Percentiles rank a stretch among this genome's conserved stretches.
Evolutionary conservation across 192 early-diverging fungal species (phyloP).

Genomic region (Podila epigama): DNA sequence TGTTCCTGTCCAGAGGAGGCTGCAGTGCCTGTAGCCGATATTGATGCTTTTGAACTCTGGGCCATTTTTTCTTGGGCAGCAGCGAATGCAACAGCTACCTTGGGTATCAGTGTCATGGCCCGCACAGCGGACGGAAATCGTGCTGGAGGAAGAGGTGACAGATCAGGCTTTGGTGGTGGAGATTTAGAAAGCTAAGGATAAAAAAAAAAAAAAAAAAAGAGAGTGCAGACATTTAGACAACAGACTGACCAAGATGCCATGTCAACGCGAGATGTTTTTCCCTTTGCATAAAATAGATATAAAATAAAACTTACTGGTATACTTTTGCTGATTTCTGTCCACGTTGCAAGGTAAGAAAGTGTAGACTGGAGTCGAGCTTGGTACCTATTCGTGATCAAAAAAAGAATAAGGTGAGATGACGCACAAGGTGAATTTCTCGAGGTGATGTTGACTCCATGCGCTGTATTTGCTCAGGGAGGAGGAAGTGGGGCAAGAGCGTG

Average conservation of each 20-base stretch:
- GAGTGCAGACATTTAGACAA: not conserved
- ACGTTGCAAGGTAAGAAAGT: slow-evolving; percentile 41
- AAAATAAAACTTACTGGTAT: slow-evolving; percentile 9
- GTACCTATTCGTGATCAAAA: slow-evolving; percentile 9
- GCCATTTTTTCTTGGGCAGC: slow-evolving; percentile 19
- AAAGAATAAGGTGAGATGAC: not conserved
- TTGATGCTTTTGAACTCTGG: not conserved
- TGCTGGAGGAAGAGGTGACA: slow-evolving; percentile 41
- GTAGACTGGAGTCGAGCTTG: slow-evolving; percentile 33
- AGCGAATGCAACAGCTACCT: slow-evolving; percentile 36
- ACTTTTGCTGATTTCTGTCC: slow-evolving; percentile 38
- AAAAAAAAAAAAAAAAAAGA: not conserved
- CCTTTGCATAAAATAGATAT: not conserved
- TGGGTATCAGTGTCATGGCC: slow-evolving; percentile 35
- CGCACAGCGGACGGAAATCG: slow-evolving; percentile 38
- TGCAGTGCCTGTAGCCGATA: not conserved
- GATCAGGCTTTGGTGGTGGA: slow-evolving; percentile 36
- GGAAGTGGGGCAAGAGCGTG: too few species aligned
- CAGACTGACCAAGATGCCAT: not conserved
- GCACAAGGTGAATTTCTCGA: not conserved
- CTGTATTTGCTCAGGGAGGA: too few species aligned
- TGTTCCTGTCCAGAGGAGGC: too few species aligned
- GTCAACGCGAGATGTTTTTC: too few species aligned
- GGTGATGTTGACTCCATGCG: not conserved
- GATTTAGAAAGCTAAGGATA: slow-evolving; percentile 19